Base-by-base conservation (phyloP, 2,329 filamentous ascomycete species). In the Sporothrix mexicana region DNA sequence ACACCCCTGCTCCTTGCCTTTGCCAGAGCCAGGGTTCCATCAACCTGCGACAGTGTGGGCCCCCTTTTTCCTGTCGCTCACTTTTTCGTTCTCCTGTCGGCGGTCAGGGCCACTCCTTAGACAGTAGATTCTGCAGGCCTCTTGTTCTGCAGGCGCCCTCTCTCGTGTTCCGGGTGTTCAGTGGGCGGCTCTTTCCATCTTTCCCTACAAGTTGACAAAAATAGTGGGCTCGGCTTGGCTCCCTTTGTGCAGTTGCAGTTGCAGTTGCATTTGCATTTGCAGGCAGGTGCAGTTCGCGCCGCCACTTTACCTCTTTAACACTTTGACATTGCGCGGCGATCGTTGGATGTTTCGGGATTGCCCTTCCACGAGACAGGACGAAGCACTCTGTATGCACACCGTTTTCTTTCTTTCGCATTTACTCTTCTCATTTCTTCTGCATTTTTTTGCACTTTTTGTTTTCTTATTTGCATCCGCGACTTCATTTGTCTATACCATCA, bases 41-140 rank as follows among this genome's bases (percentile, higher is more conserved):
- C 49, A 55, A 55, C 66, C 66, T 69, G 49, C 66, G 66, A 68
- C 66, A 51, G 17, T 12, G 49, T 69, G 49, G 66, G 23, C 25
- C 45, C 66, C 25, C 17, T 30, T n/a, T 15, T 12, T 43, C 9
- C 62, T 25, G n/a, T 30, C 47, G 43, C 62, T 66, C 17, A n/a
- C 47, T 51, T 51, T 15, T 45, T 64, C 36, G 36, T n/a, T 43
- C 15, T 41, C 30, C 13, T 20, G 51, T 15, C 3, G 36, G 59
- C 59, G 59, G 59, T 20, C 59, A 66, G 17, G 61, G 41, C 17
- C 12, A 25, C 55, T 25, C 23, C 51, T 64, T 59, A 36, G 4
- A 36, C 25, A 23, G 36, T 23, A 41, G n/a, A 64, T 47, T 15
- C 15, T 47, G 45, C 45, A 47, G 45, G 45, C 10, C 15, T 47